These are phyloP conservation scores for Verticillium klebahnii DNA, from an alignment of 2,329 filamentous ascomycete species.

Conservation along the genomic window DNA sequence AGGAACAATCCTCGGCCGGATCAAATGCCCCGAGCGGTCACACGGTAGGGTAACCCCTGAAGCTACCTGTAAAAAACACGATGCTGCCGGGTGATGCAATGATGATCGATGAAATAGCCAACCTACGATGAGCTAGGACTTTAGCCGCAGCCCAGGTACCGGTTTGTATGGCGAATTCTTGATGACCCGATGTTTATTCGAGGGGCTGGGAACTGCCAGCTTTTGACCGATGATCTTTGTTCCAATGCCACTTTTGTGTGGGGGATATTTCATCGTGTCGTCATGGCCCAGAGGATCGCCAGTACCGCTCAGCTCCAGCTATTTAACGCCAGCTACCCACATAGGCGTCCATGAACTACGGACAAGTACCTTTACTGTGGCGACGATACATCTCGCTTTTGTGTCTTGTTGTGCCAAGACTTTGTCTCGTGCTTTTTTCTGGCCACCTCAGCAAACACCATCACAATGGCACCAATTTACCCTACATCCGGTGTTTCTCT, in stretches of 20 bases:
- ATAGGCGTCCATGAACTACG: not conserved
- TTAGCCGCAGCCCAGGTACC: not conserved
- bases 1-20: not conserved
- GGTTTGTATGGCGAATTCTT: not conserved
- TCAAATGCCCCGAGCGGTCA: not conserved
- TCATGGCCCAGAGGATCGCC: not conserved
- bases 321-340: not conserved
- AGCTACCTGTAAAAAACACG: not conserved
- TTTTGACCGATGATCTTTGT: not conserved
- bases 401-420: not conserved
- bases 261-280: not conserved
- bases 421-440: not conserved
- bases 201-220: not conserved
- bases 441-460: not conserved
- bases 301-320: not conserved
- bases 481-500: not conserved
- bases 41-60: not conserved
- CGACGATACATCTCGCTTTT: not conserved
- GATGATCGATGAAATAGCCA: not conserved
- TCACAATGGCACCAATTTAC: not conserved
- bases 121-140: not conserved
- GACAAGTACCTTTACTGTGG: too few species aligned
- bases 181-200: not conserved
- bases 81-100: not conserved
- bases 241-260: not conserved